Conservation (phyloP, 352 stramenopile genomes). For the Globisporangium acanthophoron region DNA sequence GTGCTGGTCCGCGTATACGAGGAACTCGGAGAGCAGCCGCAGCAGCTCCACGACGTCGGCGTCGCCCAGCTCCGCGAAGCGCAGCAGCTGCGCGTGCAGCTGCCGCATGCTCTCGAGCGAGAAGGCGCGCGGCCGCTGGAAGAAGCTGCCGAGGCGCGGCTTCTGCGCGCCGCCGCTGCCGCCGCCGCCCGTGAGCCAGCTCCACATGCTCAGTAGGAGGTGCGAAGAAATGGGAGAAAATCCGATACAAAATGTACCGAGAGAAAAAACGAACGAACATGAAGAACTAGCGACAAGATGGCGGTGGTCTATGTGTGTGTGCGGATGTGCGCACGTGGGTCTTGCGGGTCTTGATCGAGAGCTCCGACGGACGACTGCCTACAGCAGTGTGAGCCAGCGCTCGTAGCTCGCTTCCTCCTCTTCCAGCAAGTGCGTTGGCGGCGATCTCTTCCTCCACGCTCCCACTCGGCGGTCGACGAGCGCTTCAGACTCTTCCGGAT, state of each 20-base stretch:
- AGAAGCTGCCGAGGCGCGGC: constrained; percentile 15
- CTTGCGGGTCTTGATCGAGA: too few relatives aligned
- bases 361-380: neutral
- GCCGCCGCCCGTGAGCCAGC: constrained; percentile 31
- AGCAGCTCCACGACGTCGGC: constrained; percentile 78
- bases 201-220: constrained; percentile 22
- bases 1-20: constrained; percentile 88
- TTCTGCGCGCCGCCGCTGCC: neutral
- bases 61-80: constrained; percentile 50
- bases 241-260: too few relatives aligned
- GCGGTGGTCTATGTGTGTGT: too few relatives aligned
- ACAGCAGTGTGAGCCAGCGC: neutral
- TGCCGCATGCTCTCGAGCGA: constrained; percentile 64
- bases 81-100: constrained; percentile 67
- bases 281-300: too few relatives aligned
- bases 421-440: neutral
- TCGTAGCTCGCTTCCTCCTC: constrained; percentile 1
- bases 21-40: constrained; percentile 77
- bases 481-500: too few relatives aligned
- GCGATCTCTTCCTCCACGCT: neutral
- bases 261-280: too few relatives aligned
- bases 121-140: constrained; percentile 39
- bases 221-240: too few relatives aligned
- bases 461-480: neutral
- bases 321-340: too few relatives aligned